Conservation (phyloP, 106 monocot species). For the Dactylorhiza incarnata region DNA sequence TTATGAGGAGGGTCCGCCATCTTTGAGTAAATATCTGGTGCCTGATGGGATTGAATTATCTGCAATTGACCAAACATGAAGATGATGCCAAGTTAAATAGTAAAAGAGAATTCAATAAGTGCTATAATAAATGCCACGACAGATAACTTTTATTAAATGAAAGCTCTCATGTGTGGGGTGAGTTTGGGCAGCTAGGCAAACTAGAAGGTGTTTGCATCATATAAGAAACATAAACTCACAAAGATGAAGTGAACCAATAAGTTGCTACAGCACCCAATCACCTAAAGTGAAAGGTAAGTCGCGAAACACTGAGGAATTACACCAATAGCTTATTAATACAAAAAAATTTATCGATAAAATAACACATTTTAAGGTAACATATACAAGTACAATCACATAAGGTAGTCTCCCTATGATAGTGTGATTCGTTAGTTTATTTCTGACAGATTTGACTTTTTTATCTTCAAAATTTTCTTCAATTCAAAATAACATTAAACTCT, state of each 20-base stretch:
- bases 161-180: not conserved
- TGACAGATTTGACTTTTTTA: no score
- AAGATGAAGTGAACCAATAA: not conserved
- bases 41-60: conserved; percentile 27
- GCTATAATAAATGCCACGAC: not conserved
- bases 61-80: conserved; percentile 11
- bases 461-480: no score
- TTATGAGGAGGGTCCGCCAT: conserved; percentile 50
- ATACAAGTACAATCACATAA: no score
- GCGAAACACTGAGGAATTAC: not conserved
- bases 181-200: not conserved
- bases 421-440: no score
- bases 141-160: not conserved
- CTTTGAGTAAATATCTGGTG: conserved; percentile 23
- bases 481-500: no score
- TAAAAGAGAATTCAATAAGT: not conserved
- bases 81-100: not conserved
- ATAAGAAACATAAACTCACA: not conserved
- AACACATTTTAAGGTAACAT: no score
- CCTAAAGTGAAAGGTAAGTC: not conserved
- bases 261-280: not conserved
- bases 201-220: not conserved
- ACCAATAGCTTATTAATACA: not conserved
- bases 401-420: no score
- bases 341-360: not conserved